Conservation (phyloP, 805 yeast species). For the Candida hungchunana region DNA sequence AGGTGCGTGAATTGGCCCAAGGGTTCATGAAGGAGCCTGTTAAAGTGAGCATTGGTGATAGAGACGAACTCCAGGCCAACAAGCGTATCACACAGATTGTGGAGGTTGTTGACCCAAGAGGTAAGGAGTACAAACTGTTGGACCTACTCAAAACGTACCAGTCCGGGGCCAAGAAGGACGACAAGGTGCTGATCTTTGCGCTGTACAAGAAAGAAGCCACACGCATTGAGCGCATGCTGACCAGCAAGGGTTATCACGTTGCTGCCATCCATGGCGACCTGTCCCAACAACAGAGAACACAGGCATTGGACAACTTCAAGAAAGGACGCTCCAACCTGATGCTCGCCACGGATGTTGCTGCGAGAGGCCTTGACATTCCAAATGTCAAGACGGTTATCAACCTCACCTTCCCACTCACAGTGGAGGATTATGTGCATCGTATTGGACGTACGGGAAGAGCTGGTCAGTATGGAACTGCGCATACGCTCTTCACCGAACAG, state of each 20-base stretch:
- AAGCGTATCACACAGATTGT: slow-evolving; percentile 90
- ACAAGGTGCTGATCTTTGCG: slow-evolving; percentile 88
- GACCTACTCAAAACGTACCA: slow-evolving; percentile 73
- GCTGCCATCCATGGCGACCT: slow-evolving; percentile 97
- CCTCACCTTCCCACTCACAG: slow-evolving; percentile 92
- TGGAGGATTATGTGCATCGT: slow-evolving; percentile 95
- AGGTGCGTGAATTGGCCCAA: slow-evolving; percentile 87
- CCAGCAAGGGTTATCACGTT: slow-evolving; percentile 69
- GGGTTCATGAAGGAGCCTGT: slow-evolving; percentile 84
- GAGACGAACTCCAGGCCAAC: slow-evolving; percentile 92
- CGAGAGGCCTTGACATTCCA: slow-evolving; percentile 96
- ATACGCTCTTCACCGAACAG: slow-evolving; percentile 92
- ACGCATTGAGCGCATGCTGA: slow-evolving; percentile 74
- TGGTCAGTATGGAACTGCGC: slow-evolving; percentile 91
- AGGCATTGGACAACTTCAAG: slow-evolving; percentile 82
- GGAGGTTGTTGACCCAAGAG: slow-evolving; percentile 80
- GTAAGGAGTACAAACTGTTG: slow-evolving; percentile 68
- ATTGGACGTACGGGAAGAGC: slow-evolving; percentile 99
- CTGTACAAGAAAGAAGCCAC: slow-evolving; percentile 95
- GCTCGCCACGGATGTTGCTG: slow-evolving; percentile 98
- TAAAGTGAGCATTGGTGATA: slow-evolving; percentile 87
- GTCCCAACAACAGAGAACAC: slow-evolving; percentile 86
- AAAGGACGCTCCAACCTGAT: slow-evolving; percentile 68
- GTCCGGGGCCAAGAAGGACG: slow-evolving; percentile 59
- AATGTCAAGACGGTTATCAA: slow-evolving; percentile 94